Base-by-base conservation (phyloP, 2,329 filamentous ascomycete species). In the Fusarium torulosum region DNA sequence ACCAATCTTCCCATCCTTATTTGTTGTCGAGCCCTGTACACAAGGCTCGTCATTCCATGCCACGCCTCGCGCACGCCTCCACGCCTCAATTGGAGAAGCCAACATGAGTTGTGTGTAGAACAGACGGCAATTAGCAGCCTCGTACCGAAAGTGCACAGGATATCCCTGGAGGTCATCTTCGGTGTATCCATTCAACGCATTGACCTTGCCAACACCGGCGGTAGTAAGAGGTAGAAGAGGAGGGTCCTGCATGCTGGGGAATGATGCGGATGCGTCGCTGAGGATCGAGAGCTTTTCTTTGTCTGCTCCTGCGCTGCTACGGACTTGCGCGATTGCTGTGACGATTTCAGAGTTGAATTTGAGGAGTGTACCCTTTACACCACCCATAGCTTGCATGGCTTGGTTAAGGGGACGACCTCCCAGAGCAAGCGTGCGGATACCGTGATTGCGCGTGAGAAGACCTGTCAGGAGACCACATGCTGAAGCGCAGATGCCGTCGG, bases 311-410 rank as follows among this genome's bases (percentile, higher is more conserved):
- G 42, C 71, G 44, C 19, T 61, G 37, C 19, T 65, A 53, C 19
- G 35, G 21, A 70, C 61, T 9, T 35, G 11, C 8, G 52, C 27
- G 1, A 64, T 57, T 10, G 52, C 50, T 4, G 19, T 37, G 11
- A 62, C 27, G 11, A 73, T 59, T 17, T 72, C 66, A 1, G 50
- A 29, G 53, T 68, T 59, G 53, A 51, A 52, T 14, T 46, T 59
- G 46, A 67, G 64, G 70, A 77, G 3, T 62, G 69, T 79, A 31
- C 89, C 90, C 70, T 90, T 88, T 46, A 87, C 84, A n/a, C 89
- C 90, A n/a, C 89, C 88, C 19, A 90, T 81, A 6, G 82, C 84
- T 78, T 90, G 87, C 79, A 90, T 91, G 1, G 84, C 83, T 0
- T 78, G 78, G 1, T 80, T 70, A 13, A 78, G 76, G 0, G 89